phyloP scores from a whole-genome alignment of 345 rosid genomes.

The Hibiscus mutabilis region DNA sequence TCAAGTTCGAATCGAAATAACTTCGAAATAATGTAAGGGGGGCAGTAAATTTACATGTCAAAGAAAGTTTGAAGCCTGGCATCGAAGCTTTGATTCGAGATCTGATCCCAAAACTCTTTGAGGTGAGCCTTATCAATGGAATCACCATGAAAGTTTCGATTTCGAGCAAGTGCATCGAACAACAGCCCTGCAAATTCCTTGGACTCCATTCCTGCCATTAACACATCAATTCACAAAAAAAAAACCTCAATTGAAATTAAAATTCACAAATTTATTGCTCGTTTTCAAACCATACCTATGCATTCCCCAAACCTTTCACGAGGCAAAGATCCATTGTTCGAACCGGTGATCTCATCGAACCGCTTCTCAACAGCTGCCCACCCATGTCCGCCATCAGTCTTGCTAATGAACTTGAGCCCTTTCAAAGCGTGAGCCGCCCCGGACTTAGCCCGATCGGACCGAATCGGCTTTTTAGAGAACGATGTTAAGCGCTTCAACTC shows the following conservation, averaged over 20 bases:
- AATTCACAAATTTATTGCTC: neutral
- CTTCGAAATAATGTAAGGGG: neutral
- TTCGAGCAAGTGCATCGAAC: slow-evolving; percentile 63
- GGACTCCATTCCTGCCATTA: slow-evolving; percentile 56
- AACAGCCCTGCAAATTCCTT: slow-evolving; percentile 64
- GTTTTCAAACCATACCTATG: slow-evolving; percentile 31
- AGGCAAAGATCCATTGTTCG: slow-evolving; percentile 36
- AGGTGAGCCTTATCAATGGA: slow-evolving; percentile 42
- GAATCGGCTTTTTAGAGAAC: slow-evolving; percentile 33
- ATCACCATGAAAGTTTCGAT: slow-evolving; percentile 41
- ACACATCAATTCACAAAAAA: neutral
- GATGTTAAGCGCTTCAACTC: slow-evolving; percentile 57
- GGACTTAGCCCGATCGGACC: slow-evolving; percentile 57
- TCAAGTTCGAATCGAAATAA: too few relatives aligned
- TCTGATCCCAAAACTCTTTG: slow-evolving; percentile 71
- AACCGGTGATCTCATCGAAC: slow-evolving; percentile 50
- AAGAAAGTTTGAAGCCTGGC: slow-evolving; percentile 72
- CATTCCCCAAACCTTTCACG: slow-evolving; percentile 57
- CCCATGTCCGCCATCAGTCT: slow-evolving; percentile 55
- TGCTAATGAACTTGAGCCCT: slow-evolving; percentile 73
- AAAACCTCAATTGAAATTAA: neutral
- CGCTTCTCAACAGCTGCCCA: slow-evolving; percentile 67
- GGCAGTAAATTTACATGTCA: slow-evolving; percentile 45
- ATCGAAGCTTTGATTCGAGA: slow-evolving; percentile 65
- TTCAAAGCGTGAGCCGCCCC: slow-evolving; percentile 59